phyloP scores from a whole-genome alignment of 306 rosid species.

The Rubus idaeus region DNA sequence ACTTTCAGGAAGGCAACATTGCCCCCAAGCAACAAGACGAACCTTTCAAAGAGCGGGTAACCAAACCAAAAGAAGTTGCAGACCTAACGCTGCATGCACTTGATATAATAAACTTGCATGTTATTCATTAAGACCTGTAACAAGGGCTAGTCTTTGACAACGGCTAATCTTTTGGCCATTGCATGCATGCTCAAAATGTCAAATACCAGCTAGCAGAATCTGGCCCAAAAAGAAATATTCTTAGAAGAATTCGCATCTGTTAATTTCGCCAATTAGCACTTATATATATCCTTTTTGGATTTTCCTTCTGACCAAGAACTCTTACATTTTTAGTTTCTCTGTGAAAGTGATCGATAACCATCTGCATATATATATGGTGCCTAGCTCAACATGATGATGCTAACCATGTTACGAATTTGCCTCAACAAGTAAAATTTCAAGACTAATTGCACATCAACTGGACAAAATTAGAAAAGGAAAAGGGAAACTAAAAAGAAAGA shows the following conservation, averaged over 20 bases:
- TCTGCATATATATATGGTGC: neutral
- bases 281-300: neutral
- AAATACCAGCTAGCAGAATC: neutral
- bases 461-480: neutral
- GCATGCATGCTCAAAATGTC: neutral
- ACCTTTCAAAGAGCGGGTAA: too few relatives aligned
- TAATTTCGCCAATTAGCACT: neutral
- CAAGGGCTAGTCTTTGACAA: neutral
- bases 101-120: too few relatives aligned
- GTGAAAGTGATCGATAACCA: neutral
- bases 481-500: neutral
- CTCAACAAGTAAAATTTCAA: neutral
- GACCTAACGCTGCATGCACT: too few relatives aligned
- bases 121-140: too few relatives aligned
- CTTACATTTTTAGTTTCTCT: neutral
- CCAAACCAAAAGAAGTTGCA: too few relatives aligned
- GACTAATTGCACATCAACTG: neutral
- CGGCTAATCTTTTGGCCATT: neutral
- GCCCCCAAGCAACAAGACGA: too few relatives aligned
- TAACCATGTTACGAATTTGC: neutral
- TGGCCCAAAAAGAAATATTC: neutral
- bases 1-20: too few relatives aligned
- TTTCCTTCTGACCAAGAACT: neutral
- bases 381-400: neutral
- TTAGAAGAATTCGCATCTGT: neutral